These are phyloP conservation scores for Sporothrix brasiliensis DNA, from an alignment of 2,329 filamentous ascomycete species.

Conservation along the genomic window DNA sequence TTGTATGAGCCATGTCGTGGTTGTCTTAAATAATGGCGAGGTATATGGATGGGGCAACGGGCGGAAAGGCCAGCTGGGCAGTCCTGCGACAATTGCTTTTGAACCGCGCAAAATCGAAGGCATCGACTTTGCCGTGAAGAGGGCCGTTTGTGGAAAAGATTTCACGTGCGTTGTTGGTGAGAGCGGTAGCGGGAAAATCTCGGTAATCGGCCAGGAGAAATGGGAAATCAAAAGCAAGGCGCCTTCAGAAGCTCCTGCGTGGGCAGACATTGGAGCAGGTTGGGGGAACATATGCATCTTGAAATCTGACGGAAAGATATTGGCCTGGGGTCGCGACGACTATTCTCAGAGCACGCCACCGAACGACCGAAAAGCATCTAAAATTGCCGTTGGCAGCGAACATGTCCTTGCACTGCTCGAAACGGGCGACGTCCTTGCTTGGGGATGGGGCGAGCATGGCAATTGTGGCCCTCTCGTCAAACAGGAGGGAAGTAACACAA, in stretches of 20 bases:
- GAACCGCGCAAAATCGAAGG: conserved; percentile 63
- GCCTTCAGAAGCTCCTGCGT: conserved; percentile 57
- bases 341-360: conserved; percentile 79
- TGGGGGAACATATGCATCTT: conserved; percentile 83
- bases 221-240: conserved; percentile 64
- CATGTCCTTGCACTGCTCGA: conserved; percentile 75
- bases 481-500: conserved; percentile 67
- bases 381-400: conserved; percentile 84
- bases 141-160: conserved; percentile 78
- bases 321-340: conserved; percentile 82
- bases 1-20: conserved; percentile 76
- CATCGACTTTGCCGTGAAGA: conserved; percentile 62
- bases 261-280: conserved; percentile 72
- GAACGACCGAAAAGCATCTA: conserved; percentile 53
- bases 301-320: conserved; percentile 59
- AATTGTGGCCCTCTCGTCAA: conserved; percentile 72
- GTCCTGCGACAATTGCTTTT: conserved; percentile 56
- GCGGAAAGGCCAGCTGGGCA: conserved; percentile 80
- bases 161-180: conserved; percentile 74
- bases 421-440: conserved; percentile 70
- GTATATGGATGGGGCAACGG: conserved; percentile 88
- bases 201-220: conserved; percentile 74
- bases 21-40: conserved; percentile 71
- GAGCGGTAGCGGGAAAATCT: conserved; percentile 59
- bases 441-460: conserved; percentile 98